These are phyloP conservation scores for Geotrichum fermentans DNA, from an alignment of 1,139 yeast genomes.

Conservation along the genomic window DNA sequence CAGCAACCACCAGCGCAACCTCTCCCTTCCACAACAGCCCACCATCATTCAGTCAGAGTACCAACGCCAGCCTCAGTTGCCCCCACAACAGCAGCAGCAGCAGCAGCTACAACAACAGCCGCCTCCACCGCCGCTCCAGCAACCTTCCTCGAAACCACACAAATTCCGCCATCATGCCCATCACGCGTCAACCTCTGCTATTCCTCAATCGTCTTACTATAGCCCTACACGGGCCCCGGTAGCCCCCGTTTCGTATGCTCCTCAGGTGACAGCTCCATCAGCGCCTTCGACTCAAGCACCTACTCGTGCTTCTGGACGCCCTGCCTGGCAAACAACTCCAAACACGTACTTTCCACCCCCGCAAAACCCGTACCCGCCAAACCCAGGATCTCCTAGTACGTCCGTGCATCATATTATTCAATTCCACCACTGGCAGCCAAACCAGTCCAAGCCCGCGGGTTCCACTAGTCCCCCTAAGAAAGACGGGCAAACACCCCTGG, in stretches of 20 bases:
- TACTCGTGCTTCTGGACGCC: not conserved
- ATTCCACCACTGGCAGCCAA: slow-evolving; percentile 24
- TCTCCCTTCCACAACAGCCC: slow-evolving; percentile 28
- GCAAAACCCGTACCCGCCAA: slow-evolving; percentile 6
- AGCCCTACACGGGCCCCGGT: not conserved
- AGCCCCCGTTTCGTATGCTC: not conserved
- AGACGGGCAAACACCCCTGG: slow-evolving; percentile 5
- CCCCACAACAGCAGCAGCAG: slow-evolving; percentile 19
- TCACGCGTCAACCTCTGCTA: slow-evolving; percentile 17
- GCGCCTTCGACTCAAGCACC: not conserved
- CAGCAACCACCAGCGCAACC: slow-evolving; percentile 25
- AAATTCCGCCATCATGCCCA: slow-evolving; percentile 18
- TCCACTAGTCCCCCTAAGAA: slow-evolving; percentile 16
- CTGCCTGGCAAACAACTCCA: slow-evolving; percentile 7
- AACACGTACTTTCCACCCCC: slow-evolving; percentile 13
- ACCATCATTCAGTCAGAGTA: slow-evolving; percentile 21
- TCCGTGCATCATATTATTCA: slow-evolving; percentile 23
- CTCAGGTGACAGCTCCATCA: not conserved
- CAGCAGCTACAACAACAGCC: slow-evolving; percentile 19
- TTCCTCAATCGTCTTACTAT: slow-evolving; percentile 7
- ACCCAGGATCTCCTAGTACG: slow-evolving; percentile 21
- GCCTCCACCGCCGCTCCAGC: slow-evolving; percentile 16
- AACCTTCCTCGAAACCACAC: slow-evolving; percentile 1
- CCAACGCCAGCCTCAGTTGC: slow-evolving; percentile 18
- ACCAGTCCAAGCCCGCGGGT: slow-evolving; percentile 13